Conservation (phyloP, 805 yeast species). For the Komagataella mondaviorum region DNA sequence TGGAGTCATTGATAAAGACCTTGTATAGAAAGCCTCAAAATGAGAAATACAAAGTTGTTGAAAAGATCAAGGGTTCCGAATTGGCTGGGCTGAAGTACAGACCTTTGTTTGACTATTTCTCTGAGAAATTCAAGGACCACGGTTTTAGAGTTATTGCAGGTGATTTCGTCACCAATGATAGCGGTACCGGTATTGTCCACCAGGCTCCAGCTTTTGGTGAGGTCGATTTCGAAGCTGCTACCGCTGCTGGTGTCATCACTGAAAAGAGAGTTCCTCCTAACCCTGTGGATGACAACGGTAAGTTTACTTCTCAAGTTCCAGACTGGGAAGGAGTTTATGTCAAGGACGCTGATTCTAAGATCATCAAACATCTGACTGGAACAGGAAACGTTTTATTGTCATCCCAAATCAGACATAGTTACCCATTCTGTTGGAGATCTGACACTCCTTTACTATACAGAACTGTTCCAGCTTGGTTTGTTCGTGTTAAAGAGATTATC, state of each 20-base stretch:
- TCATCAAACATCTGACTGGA: constrained; percentile 73
- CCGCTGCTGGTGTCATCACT: constrained; percentile 58
- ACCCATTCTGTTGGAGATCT: constrained; percentile 99
- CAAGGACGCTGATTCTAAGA: constrained; percentile 88
- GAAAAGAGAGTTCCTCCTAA: constrained; percentile 71
- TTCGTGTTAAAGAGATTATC: constrained; percentile 73
- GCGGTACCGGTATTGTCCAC: constrained; percentile 99
- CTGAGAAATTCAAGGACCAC: constrained; percentile 56
- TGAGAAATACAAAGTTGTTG: constrained; percentile 77
- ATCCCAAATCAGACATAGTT: constrained; percentile 85
- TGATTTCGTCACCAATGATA: constrained; percentile 78
- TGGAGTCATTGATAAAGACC: constrained; percentile 72
- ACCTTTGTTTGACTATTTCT: constrained; percentile 77
- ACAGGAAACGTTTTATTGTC: constrained; percentile 62
- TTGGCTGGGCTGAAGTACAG: constrained; percentile 68
- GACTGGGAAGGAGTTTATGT: constrained; percentile 78
- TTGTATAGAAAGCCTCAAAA: constrained; percentile 90
- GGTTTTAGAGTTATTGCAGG: constrained; percentile 79
- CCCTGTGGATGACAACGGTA: constrained; percentile 91
- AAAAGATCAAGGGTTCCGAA: constrained; percentile 65
- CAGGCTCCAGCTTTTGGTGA: constrained; percentile 99
- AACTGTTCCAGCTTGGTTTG: constrained; percentile 98
- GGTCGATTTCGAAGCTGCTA: constrained; percentile 83
- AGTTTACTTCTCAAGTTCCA: constrained; percentile 60
- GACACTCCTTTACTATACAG: constrained; percentile 95